Conservation (phyloP, 1,284 basidiomycete species). For the Leccinum variabile region DNA sequence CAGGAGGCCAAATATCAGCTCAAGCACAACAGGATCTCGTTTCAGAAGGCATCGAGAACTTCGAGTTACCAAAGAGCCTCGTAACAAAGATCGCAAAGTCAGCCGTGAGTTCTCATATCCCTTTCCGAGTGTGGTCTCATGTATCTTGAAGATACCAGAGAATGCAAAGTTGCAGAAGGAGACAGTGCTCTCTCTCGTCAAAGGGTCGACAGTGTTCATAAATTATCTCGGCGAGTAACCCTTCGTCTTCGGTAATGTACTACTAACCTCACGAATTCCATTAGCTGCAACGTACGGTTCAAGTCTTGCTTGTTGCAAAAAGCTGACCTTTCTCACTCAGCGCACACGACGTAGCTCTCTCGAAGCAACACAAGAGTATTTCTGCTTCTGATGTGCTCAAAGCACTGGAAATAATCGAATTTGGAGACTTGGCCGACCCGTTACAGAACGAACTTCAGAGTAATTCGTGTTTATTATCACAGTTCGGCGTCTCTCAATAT, state of each 20-base stretch:
- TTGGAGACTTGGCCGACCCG: constrained; percentile 69
- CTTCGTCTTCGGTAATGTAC: neutral
- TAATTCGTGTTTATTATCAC: constrained; percentile 35
- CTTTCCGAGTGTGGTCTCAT: neutral
- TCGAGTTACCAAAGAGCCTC: constrained; percentile 79
- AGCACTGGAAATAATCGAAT: constrained; percentile 79
- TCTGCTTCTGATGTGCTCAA: constrained; percentile 87
- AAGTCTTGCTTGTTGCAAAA: neutral
- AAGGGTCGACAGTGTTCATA: constrained; percentile 89
- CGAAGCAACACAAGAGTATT: constrained; percentile 85
- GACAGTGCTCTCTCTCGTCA: constrained; percentile 76
- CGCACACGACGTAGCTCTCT: constrained; percentile 83
- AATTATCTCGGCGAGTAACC: constrained; percentile 75
- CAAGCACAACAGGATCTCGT: constrained; percentile 74
- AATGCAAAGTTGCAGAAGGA: constrained; percentile 87
- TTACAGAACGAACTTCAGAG: constrained; percentile 75
- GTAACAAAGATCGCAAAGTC: constrained; percentile 84
- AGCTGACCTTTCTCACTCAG: constrained; percentile 40
- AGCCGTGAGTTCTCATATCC: constrained; percentile 44
- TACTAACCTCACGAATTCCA: constrained; percentile 4
- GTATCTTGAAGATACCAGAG: constrained; percentile 66
- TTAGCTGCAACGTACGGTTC: constrained; percentile 64
- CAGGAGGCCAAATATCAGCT: constrained; percentile 54
- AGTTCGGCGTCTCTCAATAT: neutral
- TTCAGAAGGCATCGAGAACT: constrained; percentile 82